Evolutionary conservation across 176 grass and related monocot species (phyloP).

Genomic region (Musa schizocarpa): DNA sequence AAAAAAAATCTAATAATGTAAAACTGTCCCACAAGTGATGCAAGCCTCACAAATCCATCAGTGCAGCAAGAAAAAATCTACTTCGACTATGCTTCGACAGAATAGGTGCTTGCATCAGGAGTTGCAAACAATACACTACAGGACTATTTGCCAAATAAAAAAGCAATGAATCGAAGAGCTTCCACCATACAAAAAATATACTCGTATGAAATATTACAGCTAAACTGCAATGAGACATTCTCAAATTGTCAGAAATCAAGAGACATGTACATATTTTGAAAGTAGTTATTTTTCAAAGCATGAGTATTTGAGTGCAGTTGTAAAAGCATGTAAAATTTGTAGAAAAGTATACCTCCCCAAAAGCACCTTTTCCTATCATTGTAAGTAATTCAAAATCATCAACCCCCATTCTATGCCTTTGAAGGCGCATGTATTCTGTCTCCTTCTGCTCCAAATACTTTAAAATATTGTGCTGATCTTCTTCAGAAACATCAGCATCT

Average conservation of each 20-base stretch:
- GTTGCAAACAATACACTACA: too few species aligned
- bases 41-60: too few species aligned
- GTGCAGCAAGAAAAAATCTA: too few species aligned
- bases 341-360: conserved; percentile 72
- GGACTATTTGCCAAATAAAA: too few species aligned
- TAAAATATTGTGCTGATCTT: conserved; percentile 74
- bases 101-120: too few species aligned
- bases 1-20: too few species aligned
- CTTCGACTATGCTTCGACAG: too few species aligned
- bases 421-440: conserved; percentile 91
- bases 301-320: neutral
- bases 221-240: neutral
- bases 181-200: too few species aligned
- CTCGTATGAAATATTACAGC: neutral
- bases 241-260: neutral
- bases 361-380: conserved; percentile 97
- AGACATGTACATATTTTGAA: neutral
- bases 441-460: conserved; percentile 98
- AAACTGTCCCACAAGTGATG: too few species aligned
- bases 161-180: too few species aligned
- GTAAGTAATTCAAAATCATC: conserved; percentile 92
- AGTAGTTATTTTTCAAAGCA: neutral
- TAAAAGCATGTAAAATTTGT: neutral
- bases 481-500: conserved; percentile 77
- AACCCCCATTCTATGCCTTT: conserved; percentile 95